phyloP scores from a whole-genome alignment of 164 flowering plant species.

The Litsea cubeba region DNA sequence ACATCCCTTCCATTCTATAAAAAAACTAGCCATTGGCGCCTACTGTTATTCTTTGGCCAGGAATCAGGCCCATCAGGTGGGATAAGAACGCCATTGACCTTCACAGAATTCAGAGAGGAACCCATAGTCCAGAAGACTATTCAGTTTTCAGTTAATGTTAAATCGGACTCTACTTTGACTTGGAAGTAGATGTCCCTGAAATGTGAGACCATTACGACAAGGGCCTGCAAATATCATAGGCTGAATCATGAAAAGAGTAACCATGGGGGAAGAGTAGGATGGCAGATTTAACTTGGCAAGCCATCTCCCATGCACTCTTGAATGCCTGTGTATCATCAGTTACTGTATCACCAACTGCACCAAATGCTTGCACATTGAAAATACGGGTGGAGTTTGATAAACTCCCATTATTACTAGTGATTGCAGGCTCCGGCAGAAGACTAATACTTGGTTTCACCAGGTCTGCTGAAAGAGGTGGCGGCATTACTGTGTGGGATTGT shows the following conservation, averaged over 20 bases:
- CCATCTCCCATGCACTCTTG: constrained; percentile 79
- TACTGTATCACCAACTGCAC: constrained; percentile 80
- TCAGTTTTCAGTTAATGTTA: not conserved
- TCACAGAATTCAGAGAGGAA: constrained; percentile 1
- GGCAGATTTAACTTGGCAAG: constrained; percentile 51
- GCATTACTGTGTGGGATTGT: constrained; percentile 20
- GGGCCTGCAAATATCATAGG: constrained; percentile 88
- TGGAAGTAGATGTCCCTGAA: constrained; percentile 48
- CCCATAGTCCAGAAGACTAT: constrained; percentile 4
- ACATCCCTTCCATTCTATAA: constrained; percentile 46
- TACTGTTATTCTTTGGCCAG: constrained; percentile 50
- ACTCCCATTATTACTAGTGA: constrained; percentile 5
- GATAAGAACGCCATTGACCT: constrained; percentile 62
- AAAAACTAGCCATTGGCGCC: constrained; percentile 60
- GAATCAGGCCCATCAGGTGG: constrained; percentile 71
- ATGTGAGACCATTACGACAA: constrained; percentile 45
- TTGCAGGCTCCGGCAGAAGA: constrained; percentile 13
- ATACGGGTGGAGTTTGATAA: constrained; percentile 16
- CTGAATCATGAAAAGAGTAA: constrained; percentile 68
- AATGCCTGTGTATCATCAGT: constrained; percentile 81
- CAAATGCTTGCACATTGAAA: constrained; percentile 56
- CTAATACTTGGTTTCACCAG: constrained; percentile 9
- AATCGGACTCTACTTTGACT: not conserved
- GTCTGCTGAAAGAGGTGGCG: constrained; percentile 35
- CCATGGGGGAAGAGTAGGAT: constrained; percentile 51